Evolutionary conservation across 2,329 filamentous ascomycete species (phyloP), one percentile per base, ranked within the genome.

Genomic region (Aspergillus intermedius): DNA sequence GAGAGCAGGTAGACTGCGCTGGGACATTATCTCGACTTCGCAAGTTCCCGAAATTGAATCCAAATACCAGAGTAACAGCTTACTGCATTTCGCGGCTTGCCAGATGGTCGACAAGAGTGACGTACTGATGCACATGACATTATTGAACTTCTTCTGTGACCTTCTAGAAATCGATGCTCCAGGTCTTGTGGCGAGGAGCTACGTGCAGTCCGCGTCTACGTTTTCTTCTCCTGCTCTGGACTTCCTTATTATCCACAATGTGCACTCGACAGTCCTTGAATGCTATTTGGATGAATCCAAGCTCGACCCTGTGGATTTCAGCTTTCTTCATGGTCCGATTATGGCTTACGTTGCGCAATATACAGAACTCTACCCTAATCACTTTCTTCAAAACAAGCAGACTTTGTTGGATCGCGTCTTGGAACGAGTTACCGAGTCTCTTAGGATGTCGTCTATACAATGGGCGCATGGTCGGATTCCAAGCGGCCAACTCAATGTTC

Each of bases 281-380:
- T 76, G 74, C 47, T 80, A 77, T 54, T 63, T 81, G 17, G 73
- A 81, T 35, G 74, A 74, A 3, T 69, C 72, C 4, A 72, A 65
- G 40, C 61, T 73, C 28, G 77, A 79, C 47, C 63, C 76, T 2
- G 58, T 81, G 28, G 78, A 81, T 53, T 61, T 74, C 7, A 71
- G 72, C 21, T 81, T 80, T 56, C 65, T 83, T 8, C 75, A 75
- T 52, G 74, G 74, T 5, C 74, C 77, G 3, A 72, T 79, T 17
- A 79, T 79, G 54, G 73, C 76, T 43, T 83, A 83, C 60, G 69
- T 83, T 42, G 73, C 77, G 32, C 74, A 74, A 48, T 83, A 82
- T 59, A 77, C 75, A 6, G 72, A 74, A 28, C 65, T 65, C 3
- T 82, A 81, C 47, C 77, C 78, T 2, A 73, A 77, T 25, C 77